Evolutionary conservation across 2,329 filamentous ascomycete species (phyloP), one percentile per base, ranked within the genome.

Genomic region (Pseudogymnoascus sp.): DNA sequence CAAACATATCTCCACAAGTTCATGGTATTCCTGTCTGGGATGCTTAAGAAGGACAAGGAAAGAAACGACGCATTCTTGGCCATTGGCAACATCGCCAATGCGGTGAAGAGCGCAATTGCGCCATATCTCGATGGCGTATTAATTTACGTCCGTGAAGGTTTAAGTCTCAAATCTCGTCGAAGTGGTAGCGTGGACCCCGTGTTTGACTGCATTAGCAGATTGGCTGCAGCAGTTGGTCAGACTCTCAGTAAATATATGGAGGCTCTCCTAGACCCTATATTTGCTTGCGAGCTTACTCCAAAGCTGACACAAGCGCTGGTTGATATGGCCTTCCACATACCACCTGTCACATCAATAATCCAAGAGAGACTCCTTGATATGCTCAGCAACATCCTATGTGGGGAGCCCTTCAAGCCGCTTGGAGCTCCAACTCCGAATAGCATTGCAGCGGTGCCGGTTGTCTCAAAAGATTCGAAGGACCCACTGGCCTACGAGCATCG

Each of bases 171-270:
- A 74, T 90, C 90, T 67, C 78, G 70, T 63, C 63, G 67, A 61
- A 67, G 61, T 60, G 70, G 70, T 9, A 70, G 69, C 41, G 83
- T 86, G 18, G 84, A 86, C 64, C 91, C 92, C 0, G 92, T 97
- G 63, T 97, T 97, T 68, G 90, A 96, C 73, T 99, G 94, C 73
- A 95, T 99, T 71, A 99, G 95, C 72, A 92, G 95, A 76, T 82
- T 99, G 58, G 91, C 94, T 0, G 88, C 95, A 48, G 94, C 94
- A 2, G 94, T 97, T 28, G 94, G 94, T 1, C 94, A 99, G 75
- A 94, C 92, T 0, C 79, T 99, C 59, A 97, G 90, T 79, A 99
- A 97, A 74, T 96, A 97, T 71, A 96, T 99, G 85, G 92, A 96
- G 71, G 89, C 92, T 10, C 77, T 99, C 26, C 81, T 99, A 8